Base-by-base conservation (phyloP, 768 basidiomycete genomes). In the Kwoniella europaea region DNA sequence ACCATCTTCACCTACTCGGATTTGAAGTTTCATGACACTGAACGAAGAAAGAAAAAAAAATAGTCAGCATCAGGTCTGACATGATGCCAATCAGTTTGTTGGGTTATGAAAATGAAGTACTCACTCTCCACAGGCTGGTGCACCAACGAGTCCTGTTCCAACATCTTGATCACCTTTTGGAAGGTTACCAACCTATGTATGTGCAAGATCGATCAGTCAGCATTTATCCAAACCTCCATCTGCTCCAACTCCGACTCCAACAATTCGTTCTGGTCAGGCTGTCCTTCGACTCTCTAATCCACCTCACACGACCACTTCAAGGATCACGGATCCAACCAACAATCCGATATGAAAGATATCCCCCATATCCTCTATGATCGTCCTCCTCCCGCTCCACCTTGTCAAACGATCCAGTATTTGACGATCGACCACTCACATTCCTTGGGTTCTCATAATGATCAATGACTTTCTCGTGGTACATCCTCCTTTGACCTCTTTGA, bases 111-210 rank as follows among this genome's bases (percentile, higher is more conserved):
- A 4, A 55, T 55, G 16, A 55, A 55, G 22, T 27, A 79, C 75
- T 69, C 67, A 82, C 86, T 97, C 94, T 77, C 94, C 94, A 82
- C 94, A 96, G 4, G 94, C 95, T 85, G 94, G 94, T 65, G 94
- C 95, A 58, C 97, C 97, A 53, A 99, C 97, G 61, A 99, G 92
- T 42, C 97, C 97, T 55, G 95, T 98, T 29, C 97, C 97, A 63
- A 99, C 96, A 84, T 97, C 90, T 22, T 87, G 71, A 83, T 98
- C 95, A 76, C 87, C 88, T 86, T 98, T 98, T 77, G 93, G 92
- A 76, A 99, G 88, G 66, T 94, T 96, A 72, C 97, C 97, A 35
- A 99, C 96, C 96, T 99, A 75, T 12, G 75, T 56, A 9, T 24
- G 63, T 65, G 16, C 67, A 77, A 78, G 78, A 72, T 81, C 77